Evolutionary conservation across 306 rosid genomes (phyloP).

Genomic region (Glycine tomentella): DNA sequence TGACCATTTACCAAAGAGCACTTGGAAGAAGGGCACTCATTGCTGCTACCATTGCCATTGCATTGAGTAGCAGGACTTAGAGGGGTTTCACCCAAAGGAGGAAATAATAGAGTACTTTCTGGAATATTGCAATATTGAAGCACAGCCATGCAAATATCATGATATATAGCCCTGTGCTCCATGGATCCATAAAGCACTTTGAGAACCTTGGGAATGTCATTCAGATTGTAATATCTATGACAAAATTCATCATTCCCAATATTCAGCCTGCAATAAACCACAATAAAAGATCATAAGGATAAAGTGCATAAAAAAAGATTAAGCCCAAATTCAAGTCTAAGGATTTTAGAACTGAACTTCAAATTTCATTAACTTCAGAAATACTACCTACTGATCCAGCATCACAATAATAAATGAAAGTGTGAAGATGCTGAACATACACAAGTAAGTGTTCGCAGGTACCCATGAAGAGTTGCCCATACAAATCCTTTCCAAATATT

Average conservation of each 20-base stretch:
- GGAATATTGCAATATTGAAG: constrained; percentile 61
- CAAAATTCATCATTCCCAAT: constrained; percentile 56
- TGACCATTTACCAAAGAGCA: constrained; percentile 50
- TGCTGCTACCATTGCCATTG: too few relatives aligned
- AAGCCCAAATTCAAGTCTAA: constrained; percentile 28
- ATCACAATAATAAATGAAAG: constrained; percentile 26
- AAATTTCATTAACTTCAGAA: constrained; percentile 34
- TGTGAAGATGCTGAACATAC: constrained; percentile 73
- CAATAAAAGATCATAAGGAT: constrained; percentile 43
- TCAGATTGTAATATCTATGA: constrained; percentile 78
- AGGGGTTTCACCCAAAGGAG: too few relatives aligned
- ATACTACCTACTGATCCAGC: constrained; percentile 36
- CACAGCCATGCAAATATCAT: constrained; percentile 68
- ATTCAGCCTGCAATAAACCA: constrained; percentile 73
- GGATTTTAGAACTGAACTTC: constrained; percentile 28
- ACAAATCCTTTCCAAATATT: constrained; percentile 80
- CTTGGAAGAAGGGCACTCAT: neutral
- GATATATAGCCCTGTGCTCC: constrained; percentile 64
- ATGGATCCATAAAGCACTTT: constrained; percentile 66
- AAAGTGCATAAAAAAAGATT: constrained; percentile 30
- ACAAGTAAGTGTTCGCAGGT: constrained; percentile 89
- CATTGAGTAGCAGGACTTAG: too few relatives aligned
- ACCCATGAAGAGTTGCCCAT: constrained; percentile 87
- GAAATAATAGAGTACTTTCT: too few relatives aligned
- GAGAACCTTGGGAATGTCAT: constrained; percentile 77